Evolutionary conservation across 306 rosid genomes (phyloP), one percentile per base, ranked within the genome.

Genomic region (Gillenia trifoliata): DNA sequence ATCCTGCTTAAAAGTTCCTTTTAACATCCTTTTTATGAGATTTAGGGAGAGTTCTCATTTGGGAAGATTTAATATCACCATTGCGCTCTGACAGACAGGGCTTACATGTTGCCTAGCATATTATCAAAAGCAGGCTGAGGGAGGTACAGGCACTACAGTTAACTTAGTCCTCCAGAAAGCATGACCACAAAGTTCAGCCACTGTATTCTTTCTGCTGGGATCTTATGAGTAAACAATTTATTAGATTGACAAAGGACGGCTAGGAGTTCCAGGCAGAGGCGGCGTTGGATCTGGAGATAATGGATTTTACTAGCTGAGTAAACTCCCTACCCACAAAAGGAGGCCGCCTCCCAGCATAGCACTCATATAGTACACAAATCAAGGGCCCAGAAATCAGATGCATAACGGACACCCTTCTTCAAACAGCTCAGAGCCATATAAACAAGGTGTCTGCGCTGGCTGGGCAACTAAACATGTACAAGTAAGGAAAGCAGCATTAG

Each of bases 391-490:
- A 90, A 82, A 82, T 94, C 99, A 78, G 99, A 92, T 50, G 97
- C 97, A 77, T 80, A 94, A 83, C 89, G 99, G 62, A 90, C 91
- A 65, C 45, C 91, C 97, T 30, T 94, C 99, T 77, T 92, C 97
- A 81, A 94, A 94, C 81, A 94, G 89, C 86, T 94, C 99, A 0
- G 99, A 83, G 99, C 99, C 99, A 94, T 94, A 81, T 94, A 94
- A n/a, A 79, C 83, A 90, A 45, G 99, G 99, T 22, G 99, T 85
- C 99, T 97, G 31, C 97, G 97, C 91, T 83, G 85, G 96, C 3
- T n/a, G n/a, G 99, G 93, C 82, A 87, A 84, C 99, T 92, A 71
- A 65, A 88, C 67, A 83, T 36, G 78, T 70, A 55, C 67, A 81
- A 36, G 67, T 75, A 70, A 70, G 41, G 66, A 75, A 71, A 81